Evolutionary conservation across 306 rosid species (phyloP).

Genomic region (Senna siamea): DNA sequence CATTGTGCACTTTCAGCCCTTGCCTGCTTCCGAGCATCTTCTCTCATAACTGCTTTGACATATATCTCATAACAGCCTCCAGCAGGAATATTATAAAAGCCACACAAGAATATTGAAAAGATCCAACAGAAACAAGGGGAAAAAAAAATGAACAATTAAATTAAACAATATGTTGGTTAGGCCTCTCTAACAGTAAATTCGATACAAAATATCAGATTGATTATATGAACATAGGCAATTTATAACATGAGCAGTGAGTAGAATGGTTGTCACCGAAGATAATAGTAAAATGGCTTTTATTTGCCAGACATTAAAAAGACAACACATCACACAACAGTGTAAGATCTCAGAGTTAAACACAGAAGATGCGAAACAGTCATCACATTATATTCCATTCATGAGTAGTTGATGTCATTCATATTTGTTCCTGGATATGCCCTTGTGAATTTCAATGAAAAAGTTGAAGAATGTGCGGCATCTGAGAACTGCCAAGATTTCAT

Average conservation of each 20-base stretch:
- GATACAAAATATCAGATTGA: background rate
- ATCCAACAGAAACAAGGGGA: background rate
- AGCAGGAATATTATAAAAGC: conserved; percentile 44
- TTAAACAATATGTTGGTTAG: conserved; percentile 3
- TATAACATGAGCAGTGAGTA: background rate
- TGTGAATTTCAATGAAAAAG: conserved; percentile 8
- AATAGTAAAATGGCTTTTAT: background rate
- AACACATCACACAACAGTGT: background rate
- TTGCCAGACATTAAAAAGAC: conserved; percentile 6
- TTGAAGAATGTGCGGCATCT: background rate
- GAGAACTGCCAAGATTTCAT: conserved; percentile 19
- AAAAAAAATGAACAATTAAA: background rate
- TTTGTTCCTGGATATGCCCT: background rate
- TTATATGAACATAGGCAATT: conserved; percentile 4
- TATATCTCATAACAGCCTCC: conserved; percentile 86
- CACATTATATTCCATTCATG: conserved; percentile 5
- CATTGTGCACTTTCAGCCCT: conserved; percentile 37
- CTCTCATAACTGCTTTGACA: conserved; percentile 57
- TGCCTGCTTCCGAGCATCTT: conserved; percentile 58
- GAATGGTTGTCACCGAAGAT: background rate
- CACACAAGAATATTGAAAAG: conserved; percentile 33
- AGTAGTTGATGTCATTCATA: conserved; percentile 8
- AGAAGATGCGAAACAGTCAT: conserved; percentile 4
- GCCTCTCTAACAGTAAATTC: background rate
- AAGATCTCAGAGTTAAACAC: conserved; percentile 2